A percentile compares a stretch with the other conserved stretches of the same genome.
Evolutionary conservation across 164 flowering plant genomes (phyloP).

Genomic region (Houttuynia cordata): DNA sequence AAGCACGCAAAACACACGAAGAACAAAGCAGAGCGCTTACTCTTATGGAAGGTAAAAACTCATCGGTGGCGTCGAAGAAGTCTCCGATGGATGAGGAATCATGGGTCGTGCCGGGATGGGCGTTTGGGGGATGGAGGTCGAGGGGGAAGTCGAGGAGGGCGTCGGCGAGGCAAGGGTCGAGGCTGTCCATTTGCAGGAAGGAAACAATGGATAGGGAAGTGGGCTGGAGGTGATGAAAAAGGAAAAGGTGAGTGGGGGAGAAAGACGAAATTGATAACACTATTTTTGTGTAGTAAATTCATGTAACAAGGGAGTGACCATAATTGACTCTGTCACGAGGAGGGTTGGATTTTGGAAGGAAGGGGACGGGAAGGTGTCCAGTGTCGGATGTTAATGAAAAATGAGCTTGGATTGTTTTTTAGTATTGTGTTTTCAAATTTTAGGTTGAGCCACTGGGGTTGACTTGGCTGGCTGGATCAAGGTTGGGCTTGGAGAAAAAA

Average conservation of each 20-base stretch:
- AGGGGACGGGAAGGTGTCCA: too few species aligned
- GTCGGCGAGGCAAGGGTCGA: slow-evolving; percentile 23
- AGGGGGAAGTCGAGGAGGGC: slow-evolving; percentile 34
- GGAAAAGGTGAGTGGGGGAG: not conserved
- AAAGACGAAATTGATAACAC: not conserved
- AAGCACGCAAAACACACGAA: not conserved
- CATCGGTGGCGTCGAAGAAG: slow-evolving; percentile 3
- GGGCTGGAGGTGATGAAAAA: not conserved
- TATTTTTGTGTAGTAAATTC: too few species aligned
- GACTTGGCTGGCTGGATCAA: too few species aligned
- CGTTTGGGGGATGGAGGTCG: slow-evolving; percentile 21
- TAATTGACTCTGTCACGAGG: slow-evolving; percentile 4
- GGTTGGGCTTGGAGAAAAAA: too few species aligned
- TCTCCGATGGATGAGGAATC: slow-evolving; percentile 1
- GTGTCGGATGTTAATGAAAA: too few species aligned
- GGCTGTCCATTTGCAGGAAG: slow-evolving; percentile 19
- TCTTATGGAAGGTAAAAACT: slow-evolving; percentile 9
- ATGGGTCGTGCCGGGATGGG: not conserved
- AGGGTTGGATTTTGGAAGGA: not conserved
- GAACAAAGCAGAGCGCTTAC: slow-evolving; percentile 9
- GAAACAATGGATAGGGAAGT: not conserved
- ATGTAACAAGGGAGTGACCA: too few species aligned
- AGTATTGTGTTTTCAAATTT: too few species aligned
- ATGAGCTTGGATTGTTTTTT: too few species aligned
- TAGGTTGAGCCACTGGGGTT: not conserved